Conservation (phyloP, 108 stramenopile species). For the Chaetoceros tenuissimus region DNA sequence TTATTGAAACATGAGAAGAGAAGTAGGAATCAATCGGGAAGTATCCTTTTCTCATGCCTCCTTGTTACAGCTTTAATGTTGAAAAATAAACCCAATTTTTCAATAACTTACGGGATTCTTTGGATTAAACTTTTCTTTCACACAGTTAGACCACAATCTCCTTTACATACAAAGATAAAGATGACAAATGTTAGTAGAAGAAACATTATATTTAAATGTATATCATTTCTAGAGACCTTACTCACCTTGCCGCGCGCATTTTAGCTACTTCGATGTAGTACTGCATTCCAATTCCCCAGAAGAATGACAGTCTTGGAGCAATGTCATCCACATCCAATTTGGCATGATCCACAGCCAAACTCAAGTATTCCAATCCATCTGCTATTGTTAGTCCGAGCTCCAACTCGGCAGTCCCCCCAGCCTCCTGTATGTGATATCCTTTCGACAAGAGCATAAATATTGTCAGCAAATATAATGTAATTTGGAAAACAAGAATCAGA, state of each 20-base stretch:
- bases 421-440: slow-evolving; percentile 99
- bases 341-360: slow-evolving; percentile 77
- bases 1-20: too few relatives aligned
- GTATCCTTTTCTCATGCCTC: too few relatives aligned
- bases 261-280: slow-evolving; percentile 81
- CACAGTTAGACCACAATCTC: slow-evolving; percentile 85
- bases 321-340: slow-evolving; percentile 91
- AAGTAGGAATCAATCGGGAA: too few relatives aligned
- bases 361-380: slow-evolving; percentile 89
- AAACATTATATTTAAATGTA: background rate
- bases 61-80: too few relatives aligned
- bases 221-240: background rate
- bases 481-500: too few relatives aligned
- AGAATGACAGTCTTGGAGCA: slow-evolving; percentile 93
- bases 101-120: too few relatives aligned
- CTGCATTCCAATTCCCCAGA: slow-evolving; percentile 97
- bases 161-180: slow-evolving; percentile 89
- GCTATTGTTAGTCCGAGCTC: slow-evolving; percentile 98
- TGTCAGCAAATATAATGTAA: too few relatives aligned
- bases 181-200: slow-evolving; percentile 3
- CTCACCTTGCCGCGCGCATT: slow-evolving; percentile 18
- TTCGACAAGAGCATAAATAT: too few relatives aligned
- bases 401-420: slow-evolving; percentile 92
- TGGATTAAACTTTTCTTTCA: slow-evolving; percentile 84
- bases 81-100: too few relatives aligned